Conservation (phyloP, 2,329 filamentous ascomycete genomes). For the Zymoseptoria tritici region DNA sequence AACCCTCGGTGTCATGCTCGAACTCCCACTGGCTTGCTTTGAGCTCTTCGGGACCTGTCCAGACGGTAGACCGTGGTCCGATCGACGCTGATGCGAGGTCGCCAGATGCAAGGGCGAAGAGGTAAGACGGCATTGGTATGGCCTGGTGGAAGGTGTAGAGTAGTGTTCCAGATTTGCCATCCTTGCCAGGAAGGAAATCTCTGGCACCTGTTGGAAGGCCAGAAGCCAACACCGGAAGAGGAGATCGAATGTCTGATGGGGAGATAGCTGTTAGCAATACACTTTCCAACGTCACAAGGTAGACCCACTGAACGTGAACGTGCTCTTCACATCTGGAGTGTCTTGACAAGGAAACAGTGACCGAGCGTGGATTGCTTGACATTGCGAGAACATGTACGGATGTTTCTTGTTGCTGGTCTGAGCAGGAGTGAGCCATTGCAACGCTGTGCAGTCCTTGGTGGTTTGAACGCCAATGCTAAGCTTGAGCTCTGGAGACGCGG, state of each 20-base stretch:
- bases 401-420: conserved; percentile 95
- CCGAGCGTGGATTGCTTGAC: conserved; percentile 90
- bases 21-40: conserved; percentile 83
- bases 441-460: conserved; percentile 78
- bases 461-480: conserved; percentile 41
- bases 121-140: conserved; percentile 87
- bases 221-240: conserved; percentile 84
- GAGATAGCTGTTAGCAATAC: neutral
- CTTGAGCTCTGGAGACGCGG: conserved; percentile 26
- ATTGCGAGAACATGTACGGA: conserved; percentile 97
- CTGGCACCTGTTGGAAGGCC: conserved; percentile 57
- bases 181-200: conserved; percentile 44
- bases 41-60: conserved; percentile 81
- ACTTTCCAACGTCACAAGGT: neutral
- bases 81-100: conserved; percentile 82
- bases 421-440: conserved; percentile 90
- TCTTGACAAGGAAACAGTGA: conserved; percentile 96
- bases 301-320: conserved; percentile 62
- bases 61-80: conserved; percentile 76
- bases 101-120: conserved; percentile 82
- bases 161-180: conserved; percentile 48
- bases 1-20: conserved; percentile 83
- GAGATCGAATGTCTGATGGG: conserved; percentile 60
- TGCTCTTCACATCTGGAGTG: conserved; percentile 95
- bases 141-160: conserved; percentile 83